These are phyloP conservation scores for Rhododendron kiyosumense DNA, from an alignment of 148 eudicot species.

Conservation along the genomic window DNA sequence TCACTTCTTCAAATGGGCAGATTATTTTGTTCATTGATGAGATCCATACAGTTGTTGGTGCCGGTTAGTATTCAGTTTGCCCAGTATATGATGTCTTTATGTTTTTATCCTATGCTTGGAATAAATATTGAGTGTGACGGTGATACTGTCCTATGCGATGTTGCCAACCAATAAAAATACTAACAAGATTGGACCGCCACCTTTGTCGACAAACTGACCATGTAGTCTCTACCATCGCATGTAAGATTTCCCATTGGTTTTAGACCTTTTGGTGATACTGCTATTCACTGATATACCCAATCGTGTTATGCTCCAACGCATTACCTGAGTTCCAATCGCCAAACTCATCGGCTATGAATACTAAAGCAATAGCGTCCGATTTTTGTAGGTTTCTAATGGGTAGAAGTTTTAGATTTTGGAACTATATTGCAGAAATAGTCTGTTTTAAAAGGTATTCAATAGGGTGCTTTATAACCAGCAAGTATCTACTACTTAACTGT, in stretches of 20 bases:
- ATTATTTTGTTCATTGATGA: constrained; percentile 92
- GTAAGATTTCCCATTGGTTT: not conserved
- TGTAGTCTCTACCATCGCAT: not conserved
- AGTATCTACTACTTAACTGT: too few species aligned
- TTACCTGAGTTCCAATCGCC: not conserved
- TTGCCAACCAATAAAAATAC: not conserved
- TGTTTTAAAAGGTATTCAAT: not conserved
- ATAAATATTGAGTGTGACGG: not conserved
- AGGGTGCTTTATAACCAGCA: not conserved
- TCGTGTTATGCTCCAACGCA: not conserved
- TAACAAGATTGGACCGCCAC: not conserved
- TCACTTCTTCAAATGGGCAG: constrained; percentile 89
- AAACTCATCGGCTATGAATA: not conserved
- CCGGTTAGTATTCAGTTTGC: constrained; percentile 48
- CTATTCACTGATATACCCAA: not conserved
- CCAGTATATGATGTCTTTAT: not conserved
- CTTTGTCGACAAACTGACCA: not conserved
- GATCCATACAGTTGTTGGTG: constrained; percentile 97
- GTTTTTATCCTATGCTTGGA: not conserved
- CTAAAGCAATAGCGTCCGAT: not conserved
- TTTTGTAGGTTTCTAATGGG: not conserved
- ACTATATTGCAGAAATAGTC: not conserved
- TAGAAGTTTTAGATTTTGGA: not conserved
- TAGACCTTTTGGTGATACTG: not conserved
- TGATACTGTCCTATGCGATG: not conserved